Percentiles rank a stretch among this genome's conserved stretches.
Evolutionary conservation across 2,329 filamentous ascomycete genomes (phyloP).

Genomic region (Aureobasidium musti): DNA sequence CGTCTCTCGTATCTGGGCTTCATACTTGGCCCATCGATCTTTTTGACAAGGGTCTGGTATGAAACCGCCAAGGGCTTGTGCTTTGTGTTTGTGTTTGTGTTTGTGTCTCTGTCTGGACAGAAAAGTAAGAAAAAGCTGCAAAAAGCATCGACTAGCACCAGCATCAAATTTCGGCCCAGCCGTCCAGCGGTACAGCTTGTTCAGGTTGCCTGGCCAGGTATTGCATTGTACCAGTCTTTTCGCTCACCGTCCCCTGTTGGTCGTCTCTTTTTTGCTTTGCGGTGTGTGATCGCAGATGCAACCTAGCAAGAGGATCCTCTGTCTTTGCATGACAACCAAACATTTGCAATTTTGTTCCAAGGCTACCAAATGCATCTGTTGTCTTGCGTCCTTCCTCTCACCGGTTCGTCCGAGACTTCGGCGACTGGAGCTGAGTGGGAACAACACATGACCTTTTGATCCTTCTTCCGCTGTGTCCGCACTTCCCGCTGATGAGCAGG

Average conservation of each 20-base stretch:
- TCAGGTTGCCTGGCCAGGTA: constrained; percentile 4
- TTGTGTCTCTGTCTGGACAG: not conserved
- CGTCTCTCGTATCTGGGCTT: constrained; percentile 5
- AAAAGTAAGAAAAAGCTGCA: not conserved
- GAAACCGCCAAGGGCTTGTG: constrained; percentile 27
- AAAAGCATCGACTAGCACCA: not conserved
- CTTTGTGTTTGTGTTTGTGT: not conserved
- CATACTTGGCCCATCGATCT: not conserved
- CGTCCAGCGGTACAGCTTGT: not conserved
- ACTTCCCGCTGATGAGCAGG: not conserved
- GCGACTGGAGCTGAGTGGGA: not conserved
- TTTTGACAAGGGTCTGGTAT: constrained; percentile 21
- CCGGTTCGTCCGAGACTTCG: not conserved
- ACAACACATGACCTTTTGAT: not conserved
- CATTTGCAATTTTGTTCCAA: not conserved
- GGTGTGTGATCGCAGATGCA: not conserved
- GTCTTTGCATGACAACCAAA: not conserved
- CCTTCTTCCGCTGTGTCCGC: not conserved
- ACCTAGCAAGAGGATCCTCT: not conserved
- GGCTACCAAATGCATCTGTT: not conserved
- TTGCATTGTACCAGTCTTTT: not conserved
- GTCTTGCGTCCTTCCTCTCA: too few relatives aligned
- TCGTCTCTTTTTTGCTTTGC: not conserved
- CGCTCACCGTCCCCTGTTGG: not conserved
- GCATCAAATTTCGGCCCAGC: not conserved